Evolutionary conservation across 2,329 filamentous ascomycete species (phyloP).

Genomic region (Cryphonectria nitschkei): DNA sequence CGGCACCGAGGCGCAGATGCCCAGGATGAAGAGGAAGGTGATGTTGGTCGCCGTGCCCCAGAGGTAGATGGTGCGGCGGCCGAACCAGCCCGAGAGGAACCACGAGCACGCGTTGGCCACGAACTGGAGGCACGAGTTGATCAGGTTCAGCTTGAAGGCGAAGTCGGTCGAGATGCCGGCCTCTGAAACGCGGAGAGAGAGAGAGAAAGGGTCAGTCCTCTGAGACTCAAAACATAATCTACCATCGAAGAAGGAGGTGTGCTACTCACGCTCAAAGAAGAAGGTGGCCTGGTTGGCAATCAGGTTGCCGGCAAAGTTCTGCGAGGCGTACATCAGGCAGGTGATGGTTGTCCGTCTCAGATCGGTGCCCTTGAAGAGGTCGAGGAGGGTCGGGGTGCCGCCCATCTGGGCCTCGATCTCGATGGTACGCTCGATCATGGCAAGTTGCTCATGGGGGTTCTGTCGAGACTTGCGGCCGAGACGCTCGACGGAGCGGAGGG

Average conservation of each 20-base stretch:
- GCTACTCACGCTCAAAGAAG: conserved; percentile 57
- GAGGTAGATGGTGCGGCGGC: conserved; percentile 63
- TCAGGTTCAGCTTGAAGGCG: conserved; percentile 29
- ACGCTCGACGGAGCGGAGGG: conserved; percentile 50
- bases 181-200: background rate
- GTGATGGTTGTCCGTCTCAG: conserved; percentile 57
- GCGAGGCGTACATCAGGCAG: conserved; percentile 60
- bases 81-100: conserved; percentile 42
- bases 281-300: conserved; percentile 66
- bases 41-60: conserved; percentile 61
- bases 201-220: background rate
- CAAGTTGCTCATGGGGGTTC: conserved; percentile 50
- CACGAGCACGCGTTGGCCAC: conserved; percentile 35
- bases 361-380: conserved; percentile 57
- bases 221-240: background rate
- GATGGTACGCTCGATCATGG: conserved; percentile 62
- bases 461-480: conserved; percentile 48
- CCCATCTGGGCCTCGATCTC: conserved; percentile 53
- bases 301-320: conserved; percentile 65
- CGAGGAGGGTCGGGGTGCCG: conserved; percentile 51
- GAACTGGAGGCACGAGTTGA: conserved; percentile 28
- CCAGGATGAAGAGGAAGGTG: conserved; percentile 59
- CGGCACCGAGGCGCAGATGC: conserved; percentile 58
- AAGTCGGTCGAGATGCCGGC: conserved; percentile 27
- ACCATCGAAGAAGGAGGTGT: background rate